These are phyloP conservation scores for Phytophthora niederhauseri DNA, from an alignment of 352 stramenopile genomes.

Conservation along the genomic window DNA sequence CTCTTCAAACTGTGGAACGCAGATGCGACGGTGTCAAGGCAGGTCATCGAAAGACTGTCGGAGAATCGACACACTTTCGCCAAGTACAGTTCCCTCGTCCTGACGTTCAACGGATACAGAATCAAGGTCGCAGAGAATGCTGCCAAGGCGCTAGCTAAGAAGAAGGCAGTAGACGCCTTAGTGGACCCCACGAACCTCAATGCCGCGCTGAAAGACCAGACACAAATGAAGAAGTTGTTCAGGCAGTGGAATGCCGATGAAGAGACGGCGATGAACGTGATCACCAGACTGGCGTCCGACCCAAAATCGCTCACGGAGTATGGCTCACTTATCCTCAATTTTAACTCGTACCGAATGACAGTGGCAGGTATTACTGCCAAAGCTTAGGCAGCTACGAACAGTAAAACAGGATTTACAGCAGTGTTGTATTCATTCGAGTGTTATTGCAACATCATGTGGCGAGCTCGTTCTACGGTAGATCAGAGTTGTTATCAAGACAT, in stretches of 20 bases:
- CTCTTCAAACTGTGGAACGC: constrained; percentile 14
- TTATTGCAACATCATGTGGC: neutral
- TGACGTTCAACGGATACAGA: constrained; percentile 13
- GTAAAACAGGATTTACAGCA: neutral
- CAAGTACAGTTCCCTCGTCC: constrained; percentile 5
- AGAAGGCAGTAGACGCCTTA: neutral
- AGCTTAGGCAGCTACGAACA: neutral
- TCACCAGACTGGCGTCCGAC: constrained; percentile 1
- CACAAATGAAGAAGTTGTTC: constrained; percentile 1
- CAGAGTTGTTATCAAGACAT: neutral
- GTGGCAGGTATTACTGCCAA: neutral
- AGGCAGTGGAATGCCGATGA: constrained; percentile 16
- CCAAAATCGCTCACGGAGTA: neutral
- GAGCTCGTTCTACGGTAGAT: neutral
- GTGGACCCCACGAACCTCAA: constrained; percentile 1
- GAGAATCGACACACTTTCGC: neutral
- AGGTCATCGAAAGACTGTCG: constrained; percentile 6
- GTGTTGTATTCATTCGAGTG: neutral
- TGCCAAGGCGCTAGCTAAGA: neutral
- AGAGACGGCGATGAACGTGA: constrained; percentile 1
- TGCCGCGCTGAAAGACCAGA: neutral
- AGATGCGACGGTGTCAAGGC: neutral
- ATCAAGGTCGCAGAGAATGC: constrained; percentile 6
- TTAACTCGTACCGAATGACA: neutral
- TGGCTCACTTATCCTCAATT: neutral